These are phyloP conservation scores for Pseudogymnoascus verrucosus DNA, from an alignment of 2,329 filamentous ascomycete genomes.

Conservation along the genomic window DNA sequence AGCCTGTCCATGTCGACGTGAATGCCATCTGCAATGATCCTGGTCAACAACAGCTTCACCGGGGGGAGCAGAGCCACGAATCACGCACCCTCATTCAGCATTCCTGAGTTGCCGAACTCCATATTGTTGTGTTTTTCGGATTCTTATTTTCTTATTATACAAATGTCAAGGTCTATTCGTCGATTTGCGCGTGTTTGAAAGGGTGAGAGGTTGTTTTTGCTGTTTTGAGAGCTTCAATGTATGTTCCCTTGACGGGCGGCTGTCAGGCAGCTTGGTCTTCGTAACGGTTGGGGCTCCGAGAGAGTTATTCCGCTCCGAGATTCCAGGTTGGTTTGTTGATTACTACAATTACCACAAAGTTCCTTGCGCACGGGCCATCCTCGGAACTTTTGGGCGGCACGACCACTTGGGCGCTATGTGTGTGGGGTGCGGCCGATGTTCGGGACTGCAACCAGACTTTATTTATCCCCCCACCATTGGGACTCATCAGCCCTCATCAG, in stretches of 20 bases:
- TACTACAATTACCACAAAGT: not conserved
- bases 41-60: constrained; percentile 22
- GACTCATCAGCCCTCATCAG: constrained; percentile 6
- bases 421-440: constrained; percentile 4
- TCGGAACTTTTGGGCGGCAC: constrained; percentile 1
- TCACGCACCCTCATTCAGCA: constrained; percentile 52
- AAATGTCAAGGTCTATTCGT: not conserved
- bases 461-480: not conserved
- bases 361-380: not conserved
- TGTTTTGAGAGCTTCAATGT: constrained; percentile 8
- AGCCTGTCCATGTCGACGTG: constrained; percentile 98
- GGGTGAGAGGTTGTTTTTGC: not conserved
- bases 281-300: constrained; percentile 6
- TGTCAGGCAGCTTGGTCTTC: constrained; percentile 8
- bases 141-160: constrained; percentile 6
- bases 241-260: not conserved
- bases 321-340: not conserved
- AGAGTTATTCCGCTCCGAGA: not conserved
- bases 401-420: not conserved
- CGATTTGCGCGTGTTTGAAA: not conserved
- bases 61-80: constrained; percentile 14
- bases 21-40: constrained; percentile 71
- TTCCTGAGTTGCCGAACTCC: constrained; percentile 57
- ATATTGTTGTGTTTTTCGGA: constrained; percentile 31
- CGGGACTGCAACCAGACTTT: constrained; percentile 4